Evolutionary conservation across 148 eudicot genomes (phyloP).

Genomic region (Salicornia ramosissima): DNA sequence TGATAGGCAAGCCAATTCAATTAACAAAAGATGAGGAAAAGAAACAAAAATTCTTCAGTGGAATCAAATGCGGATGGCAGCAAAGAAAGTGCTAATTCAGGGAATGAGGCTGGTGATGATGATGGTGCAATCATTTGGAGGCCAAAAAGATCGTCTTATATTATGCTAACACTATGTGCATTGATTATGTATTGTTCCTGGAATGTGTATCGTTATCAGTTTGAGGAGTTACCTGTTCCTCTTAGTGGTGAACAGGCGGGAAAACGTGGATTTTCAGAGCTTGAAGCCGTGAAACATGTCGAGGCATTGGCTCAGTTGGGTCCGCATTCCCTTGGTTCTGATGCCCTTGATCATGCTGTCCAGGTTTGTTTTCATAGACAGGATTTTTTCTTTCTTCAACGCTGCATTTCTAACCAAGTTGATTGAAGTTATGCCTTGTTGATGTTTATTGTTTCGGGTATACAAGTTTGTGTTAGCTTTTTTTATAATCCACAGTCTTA

Average conservation of each 20-base stretch:
- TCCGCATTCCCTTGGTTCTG: conserved; percentile 86
- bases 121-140: conserved; percentile 12
- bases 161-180: conserved; percentile 49
- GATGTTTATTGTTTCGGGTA: no score
- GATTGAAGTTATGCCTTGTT: no score
- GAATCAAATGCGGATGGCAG: conserved; percentile 13
- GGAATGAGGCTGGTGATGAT: not conserved
- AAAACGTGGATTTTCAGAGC: conserved; percentile 85
- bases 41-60: conserved; percentile 11
- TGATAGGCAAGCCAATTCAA: no score
- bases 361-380: conserved; percentile 64
- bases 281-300: conserved; percentile 71
- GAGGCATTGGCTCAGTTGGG: conserved; percentile 57
- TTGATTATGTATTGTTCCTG: conserved; percentile 52
- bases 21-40: conserved; percentile 23
- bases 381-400: no score
- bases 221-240: conserved; percentile 55
- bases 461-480: no score
- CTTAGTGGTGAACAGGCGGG: conserved; percentile 61
- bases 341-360: conserved; percentile 63
- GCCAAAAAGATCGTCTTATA: conserved; percentile 52
- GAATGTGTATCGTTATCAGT: conserved; percentile 66
- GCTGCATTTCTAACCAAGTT: not conserved
- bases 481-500: no score
- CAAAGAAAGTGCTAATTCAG: conserved; percentile 15